phyloP scores from a whole-genome alignment of 495 filamentous ascomycete species.

The Lepraria neglecta region DNA sequence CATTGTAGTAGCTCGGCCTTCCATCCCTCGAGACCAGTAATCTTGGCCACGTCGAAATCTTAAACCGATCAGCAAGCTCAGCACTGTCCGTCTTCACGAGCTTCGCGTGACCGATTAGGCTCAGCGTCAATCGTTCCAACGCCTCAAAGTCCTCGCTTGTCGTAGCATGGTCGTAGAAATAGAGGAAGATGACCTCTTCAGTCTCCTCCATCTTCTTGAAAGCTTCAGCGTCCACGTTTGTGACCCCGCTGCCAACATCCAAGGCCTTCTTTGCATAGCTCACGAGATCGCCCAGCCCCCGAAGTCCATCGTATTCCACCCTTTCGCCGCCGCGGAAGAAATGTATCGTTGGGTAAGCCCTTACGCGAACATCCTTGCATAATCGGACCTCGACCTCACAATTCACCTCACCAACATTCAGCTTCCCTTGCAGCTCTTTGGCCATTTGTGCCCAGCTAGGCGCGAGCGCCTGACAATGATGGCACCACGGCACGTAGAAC shows the following conservation, averaged over 20 bases:
- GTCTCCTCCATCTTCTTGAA: slow-evolving; percentile 86
- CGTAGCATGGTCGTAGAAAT: slow-evolving; percentile 94
- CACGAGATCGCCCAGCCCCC: slow-evolving; percentile 86
- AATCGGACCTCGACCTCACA: slow-evolving; percentile 77
- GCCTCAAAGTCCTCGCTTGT: slow-evolving; percentile 85
- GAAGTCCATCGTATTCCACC: slow-evolving; percentile 87
- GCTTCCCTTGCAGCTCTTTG: slow-evolving; percentile 75
- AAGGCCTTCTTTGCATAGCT: slow-evolving; percentile 81
- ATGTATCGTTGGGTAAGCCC: slow-evolving; percentile 78
- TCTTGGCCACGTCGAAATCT: slow-evolving; percentile 91
- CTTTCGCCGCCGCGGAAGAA: slow-evolving; percentile 91
- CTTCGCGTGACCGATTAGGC: slow-evolving; percentile 82
- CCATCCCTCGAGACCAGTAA: slow-evolving; percentile 85
- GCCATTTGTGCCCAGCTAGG: slow-evolving; percentile 86
- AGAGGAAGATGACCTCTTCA: slow-evolving; percentile 91
- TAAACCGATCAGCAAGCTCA: slow-evolving; percentile 68
- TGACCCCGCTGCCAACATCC: slow-evolving; percentile 66
- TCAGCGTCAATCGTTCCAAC: slow-evolving; percentile 76
- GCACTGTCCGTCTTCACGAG: slow-evolving; percentile 81
- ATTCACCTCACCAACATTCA: slow-evolving; percentile 95
- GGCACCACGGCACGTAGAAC: slow-evolving; percentile 97
- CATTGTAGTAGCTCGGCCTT: slow-evolving; percentile 78
- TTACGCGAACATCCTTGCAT: slow-evolving; percentile 79
- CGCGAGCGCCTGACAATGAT: slow-evolving; percentile 86
- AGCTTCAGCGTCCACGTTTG: slow-evolving; percentile 65